phyloP scores from a whole-genome alignment of 768 basidiomycete species.

The Gloeopeniophorella convolvens region DNA sequence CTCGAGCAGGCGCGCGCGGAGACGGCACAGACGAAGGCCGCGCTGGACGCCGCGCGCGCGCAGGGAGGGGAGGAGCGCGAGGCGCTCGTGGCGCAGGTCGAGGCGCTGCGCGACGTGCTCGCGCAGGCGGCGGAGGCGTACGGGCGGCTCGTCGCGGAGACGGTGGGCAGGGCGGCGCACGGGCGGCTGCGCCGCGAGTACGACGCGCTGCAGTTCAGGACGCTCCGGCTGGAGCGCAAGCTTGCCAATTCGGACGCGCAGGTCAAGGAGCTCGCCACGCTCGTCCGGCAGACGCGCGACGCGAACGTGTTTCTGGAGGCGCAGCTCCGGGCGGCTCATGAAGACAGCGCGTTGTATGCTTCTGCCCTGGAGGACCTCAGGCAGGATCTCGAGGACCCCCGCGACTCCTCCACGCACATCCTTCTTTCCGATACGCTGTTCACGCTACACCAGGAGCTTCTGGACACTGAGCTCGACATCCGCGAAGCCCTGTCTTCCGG shows the following conservation, averaged over 20 bases:
- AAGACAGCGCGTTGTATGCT: constrained; percentile 17
- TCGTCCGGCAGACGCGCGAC: constrained; percentile 52
- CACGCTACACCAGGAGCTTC: background rate
- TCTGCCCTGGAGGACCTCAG: constrained; percentile 5
- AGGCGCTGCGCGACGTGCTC: constrained; percentile 42
- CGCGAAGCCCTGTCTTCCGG: constrained; percentile 1
- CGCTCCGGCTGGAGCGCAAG: constrained; percentile 57
- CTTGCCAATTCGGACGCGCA: constrained; percentile 63
- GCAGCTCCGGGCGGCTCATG: constrained; percentile 22
- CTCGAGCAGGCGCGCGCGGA: constrained; percentile 35
- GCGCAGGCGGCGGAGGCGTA: constrained; percentile 43
- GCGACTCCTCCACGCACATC: background rate
- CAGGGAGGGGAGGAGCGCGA: constrained; percentile 36
- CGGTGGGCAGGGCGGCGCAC: constrained; percentile 22
- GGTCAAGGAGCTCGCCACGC: constrained; percentile 54
- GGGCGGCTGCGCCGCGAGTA: constrained; percentile 26
- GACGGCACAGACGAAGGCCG: constrained; percentile 29
- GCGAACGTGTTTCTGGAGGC: constrained; percentile 39
- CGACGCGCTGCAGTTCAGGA: constrained; percentile 37
- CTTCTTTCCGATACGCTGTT: background rate
- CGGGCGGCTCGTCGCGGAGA: constrained; percentile 27
- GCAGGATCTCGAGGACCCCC: background rate
- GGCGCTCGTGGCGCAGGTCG: constrained; percentile 43
- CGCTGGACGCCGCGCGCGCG: constrained; percentile 29
- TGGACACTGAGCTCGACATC: constrained; percentile 9